Conservation (phyloP, 2,329 filamentous ascomycete genomes). For the Eutypa lata region DNA sequence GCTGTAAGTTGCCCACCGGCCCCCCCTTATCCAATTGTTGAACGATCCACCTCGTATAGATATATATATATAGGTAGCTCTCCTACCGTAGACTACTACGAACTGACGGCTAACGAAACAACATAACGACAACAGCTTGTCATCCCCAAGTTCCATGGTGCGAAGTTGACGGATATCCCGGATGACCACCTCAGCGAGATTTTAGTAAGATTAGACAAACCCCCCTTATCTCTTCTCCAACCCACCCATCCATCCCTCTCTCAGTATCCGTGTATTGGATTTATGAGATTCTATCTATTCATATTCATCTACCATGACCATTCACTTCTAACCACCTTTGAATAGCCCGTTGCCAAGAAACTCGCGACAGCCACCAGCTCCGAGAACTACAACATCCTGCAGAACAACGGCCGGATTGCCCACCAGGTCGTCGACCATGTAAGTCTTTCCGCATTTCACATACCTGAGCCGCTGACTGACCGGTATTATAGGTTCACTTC, state of each 20-base stretch:
- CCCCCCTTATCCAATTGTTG: neutral
- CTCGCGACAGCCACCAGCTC: conserved; percentile 75
- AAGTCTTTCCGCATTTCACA: conserved; percentile 32
- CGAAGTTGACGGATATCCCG: conserved; percentile 87
- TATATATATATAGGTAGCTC: neutral
- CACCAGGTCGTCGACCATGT: conserved; percentile 94
- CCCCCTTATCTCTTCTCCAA: neutral
- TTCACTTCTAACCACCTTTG: neutral
- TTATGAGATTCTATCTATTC: no score
- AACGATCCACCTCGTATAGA: neutral
- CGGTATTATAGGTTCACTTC: conserved; percentile 79
- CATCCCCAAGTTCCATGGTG: conserved; percentile 92
- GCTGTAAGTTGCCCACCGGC: conserved; percentile 58
- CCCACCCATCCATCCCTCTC: neutral
- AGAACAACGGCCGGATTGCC: conserved; percentile 91
- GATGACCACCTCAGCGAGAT: conserved; percentile 83
- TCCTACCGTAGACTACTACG: no score
- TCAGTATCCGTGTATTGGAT: no score
- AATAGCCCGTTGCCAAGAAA: conserved; percentile 77
- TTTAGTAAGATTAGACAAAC: conserved; percentile 50
- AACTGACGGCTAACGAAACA: neutral
- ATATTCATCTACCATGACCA: neutral
- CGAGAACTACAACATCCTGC: conserved; percentile 85
- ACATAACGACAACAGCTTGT: conserved; percentile 63
- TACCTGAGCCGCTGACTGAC: no score